These are phyloP conservation scores for Ensete ventricosum DNA, from an alignment of 176 grass and related monocot species.

Conservation along the genomic window DNA sequence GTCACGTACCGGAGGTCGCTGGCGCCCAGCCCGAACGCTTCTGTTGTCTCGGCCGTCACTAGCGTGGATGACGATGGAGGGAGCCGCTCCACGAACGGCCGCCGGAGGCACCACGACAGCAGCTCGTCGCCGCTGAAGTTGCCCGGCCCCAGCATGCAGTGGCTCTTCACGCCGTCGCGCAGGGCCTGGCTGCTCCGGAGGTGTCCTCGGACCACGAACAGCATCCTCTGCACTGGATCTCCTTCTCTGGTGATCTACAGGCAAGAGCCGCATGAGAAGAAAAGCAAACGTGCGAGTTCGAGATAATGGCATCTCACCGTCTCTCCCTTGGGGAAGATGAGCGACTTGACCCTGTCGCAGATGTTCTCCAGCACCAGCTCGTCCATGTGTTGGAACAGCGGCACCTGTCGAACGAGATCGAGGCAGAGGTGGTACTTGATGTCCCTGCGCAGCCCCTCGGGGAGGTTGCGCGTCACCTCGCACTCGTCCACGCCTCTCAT, in stretches of 20 bases:
- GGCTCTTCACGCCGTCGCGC: conserved; percentile 54
- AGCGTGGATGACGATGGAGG: conserved; percentile 72
- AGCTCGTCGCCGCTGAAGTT: conserved; percentile 91
- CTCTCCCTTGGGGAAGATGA: conserved; percentile 71
- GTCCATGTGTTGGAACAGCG: conserved; percentile 80
- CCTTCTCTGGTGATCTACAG: conserved; percentile 52
- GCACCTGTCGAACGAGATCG: conserved; percentile 78
- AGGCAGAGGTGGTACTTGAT: conserved; percentile 92
- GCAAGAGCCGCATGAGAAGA: no score
- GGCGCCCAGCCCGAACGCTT: conserved; percentile 22
- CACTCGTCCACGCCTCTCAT: conserved; percentile 67
- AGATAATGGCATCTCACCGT: conserved; percentile 27
- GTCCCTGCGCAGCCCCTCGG: conserved; percentile 62
- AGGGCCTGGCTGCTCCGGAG: conserved; percentile 65
- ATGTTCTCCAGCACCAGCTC: conserved; percentile 93
- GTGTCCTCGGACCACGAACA: conserved; percentile 83
- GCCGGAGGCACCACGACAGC: conserved; percentile 75
- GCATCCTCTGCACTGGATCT: conserved; percentile 63
- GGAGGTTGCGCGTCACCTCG: conserved; percentile 66
- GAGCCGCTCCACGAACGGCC: conserved; percentile 55
- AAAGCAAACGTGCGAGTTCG: background rate
- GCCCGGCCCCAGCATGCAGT: conserved; percentile 77
- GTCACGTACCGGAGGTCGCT: background rate
- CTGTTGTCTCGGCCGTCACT: conserved; percentile 59
- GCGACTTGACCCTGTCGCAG: conserved; percentile 54